These are phyloP conservation scores for Solanum neorickii DNA, from an alignment of 257 asterid genomes.

Conservation along the genomic window DNA sequence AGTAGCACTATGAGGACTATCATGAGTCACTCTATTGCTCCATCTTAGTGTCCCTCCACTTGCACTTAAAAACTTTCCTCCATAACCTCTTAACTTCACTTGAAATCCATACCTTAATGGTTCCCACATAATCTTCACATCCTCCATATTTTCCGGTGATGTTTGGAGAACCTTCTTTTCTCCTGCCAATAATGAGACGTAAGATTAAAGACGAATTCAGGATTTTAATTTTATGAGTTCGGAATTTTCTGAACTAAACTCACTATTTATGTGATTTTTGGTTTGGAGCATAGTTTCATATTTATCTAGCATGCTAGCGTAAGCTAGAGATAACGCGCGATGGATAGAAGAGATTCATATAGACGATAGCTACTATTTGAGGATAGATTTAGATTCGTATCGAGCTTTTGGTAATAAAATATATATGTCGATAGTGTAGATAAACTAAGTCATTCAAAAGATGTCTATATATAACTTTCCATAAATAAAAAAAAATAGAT, in stretches of 20 bases:
- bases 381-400: not conserved
- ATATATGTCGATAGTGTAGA: not conserved
- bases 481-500: not conserved
- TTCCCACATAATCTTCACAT: constrained; percentile 53
- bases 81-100: constrained; percentile 43
- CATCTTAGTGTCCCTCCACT: constrained; percentile 97
- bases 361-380: not conserved
- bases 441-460: not conserved
- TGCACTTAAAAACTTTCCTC: constrained; percentile 63
- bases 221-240: not conserved
- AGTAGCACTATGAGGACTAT: constrained; percentile 35
- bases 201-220: not conserved
- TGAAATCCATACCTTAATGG: constrained; percentile 78
- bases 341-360: not conserved
- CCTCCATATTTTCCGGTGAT: constrained; percentile 27
- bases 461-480: not conserved
- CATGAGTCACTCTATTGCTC: constrained; percentile 81
- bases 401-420: not conserved
- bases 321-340: not conserved
- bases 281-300: too few species aligned
- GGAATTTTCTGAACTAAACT: not conserved
- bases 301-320: too few species aligned
- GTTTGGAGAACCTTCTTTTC: constrained; percentile 23
- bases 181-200: not conserved
- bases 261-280: not conserved